A percentile compares a stretch with the other conserved stretches of the same genome.
Conservation (phyloP, 2,329 filamentous ascomycete species). For the Geosmithia morbida region DNA sequence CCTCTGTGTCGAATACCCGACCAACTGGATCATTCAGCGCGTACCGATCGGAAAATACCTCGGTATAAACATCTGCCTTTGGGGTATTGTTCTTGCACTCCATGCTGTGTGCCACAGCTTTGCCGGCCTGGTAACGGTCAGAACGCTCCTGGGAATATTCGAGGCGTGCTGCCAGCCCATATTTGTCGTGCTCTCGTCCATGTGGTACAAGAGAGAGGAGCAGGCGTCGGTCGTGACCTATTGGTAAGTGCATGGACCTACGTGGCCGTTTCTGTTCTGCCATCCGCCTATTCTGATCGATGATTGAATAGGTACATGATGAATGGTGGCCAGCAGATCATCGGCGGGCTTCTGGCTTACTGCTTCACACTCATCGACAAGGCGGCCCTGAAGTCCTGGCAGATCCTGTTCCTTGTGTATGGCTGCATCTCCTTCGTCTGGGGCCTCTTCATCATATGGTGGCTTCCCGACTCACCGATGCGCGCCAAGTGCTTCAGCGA, state of each 20-base stretch:
- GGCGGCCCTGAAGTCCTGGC: conserved; percentile 33
- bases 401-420: conserved; percentile 53
- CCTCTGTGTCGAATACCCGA: conserved; percentile 57
- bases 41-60: conserved; percentile 57
- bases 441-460: conserved; percentile 47
- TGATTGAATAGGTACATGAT: conserved; percentile 43
- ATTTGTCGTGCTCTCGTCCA: conserved; percentile 51
- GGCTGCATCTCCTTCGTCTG: conserved; percentile 49
- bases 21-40: conserved; percentile 43
- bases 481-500: conserved; percentile 54
- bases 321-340: conserved; percentile 60
- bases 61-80: conserved; percentile 46
- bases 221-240: conserved; percentile 53
- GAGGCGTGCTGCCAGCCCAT: conserved; percentile 56
- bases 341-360: conserved; percentile 37
- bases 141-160: conserved; percentile 56
- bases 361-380: conserved; percentile 16
- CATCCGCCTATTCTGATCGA: neutral
- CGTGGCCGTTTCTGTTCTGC: neutral
- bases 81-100: conserved; percentile 45
- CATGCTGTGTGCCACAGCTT: conserved; percentile 50
- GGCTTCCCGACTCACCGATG: conserved; percentile 58
- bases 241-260: conserved; percentile 36
- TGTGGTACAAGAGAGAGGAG: conserved; percentile 60
- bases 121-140: conserved; percentile 39